A percentile compares a stretch with the other conserved stretches of the same genome.
Evolutionary conservation across 345 rosid species (phyloP).

Genomic region (Melaleuca alternifolia): DNA sequence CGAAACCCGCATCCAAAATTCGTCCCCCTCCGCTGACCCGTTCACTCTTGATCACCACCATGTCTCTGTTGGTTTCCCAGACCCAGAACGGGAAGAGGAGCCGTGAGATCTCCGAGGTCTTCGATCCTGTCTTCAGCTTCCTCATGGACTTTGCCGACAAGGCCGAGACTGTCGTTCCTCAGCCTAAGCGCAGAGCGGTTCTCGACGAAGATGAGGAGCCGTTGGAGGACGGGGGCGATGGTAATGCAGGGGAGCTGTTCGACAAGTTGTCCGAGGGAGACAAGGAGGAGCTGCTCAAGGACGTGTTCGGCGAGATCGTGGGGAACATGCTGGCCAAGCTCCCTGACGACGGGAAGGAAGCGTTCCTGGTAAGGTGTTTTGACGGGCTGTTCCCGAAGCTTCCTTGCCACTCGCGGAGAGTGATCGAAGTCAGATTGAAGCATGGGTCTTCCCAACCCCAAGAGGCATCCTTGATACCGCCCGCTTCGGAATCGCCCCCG

Average conservation of each 20-base stretch:
- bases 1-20: not conserved
- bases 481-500: too few species aligned
- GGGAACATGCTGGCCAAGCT: too few species aligned
- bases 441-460: not conserved
- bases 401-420: too few species aligned
- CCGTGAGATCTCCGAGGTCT: not conserved
- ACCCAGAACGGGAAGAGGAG: not conserved
- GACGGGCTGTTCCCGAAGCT: too few species aligned
- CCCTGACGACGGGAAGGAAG: too few species aligned
- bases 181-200: not conserved
- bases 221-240: too few species aligned
- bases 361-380: too few species aligned
- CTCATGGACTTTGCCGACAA: not conserved
- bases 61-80: not conserved
- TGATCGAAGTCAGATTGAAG: too few species aligned
- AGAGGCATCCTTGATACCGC: not conserved
- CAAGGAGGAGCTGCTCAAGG: too few species aligned
- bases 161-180: not conserved
- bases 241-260: too few species aligned
- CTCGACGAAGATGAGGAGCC: not conserved
- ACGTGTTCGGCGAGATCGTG: too few species aligned
- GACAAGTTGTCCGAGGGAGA: too few species aligned
- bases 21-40: not conserved
- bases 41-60: not conserved
- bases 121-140: not conserved